Evolutionary conservation across 441 rosid species (phyloP), one percentile per base, ranked within the genome.

Genomic region (Mallotus japonicus): DNA sequence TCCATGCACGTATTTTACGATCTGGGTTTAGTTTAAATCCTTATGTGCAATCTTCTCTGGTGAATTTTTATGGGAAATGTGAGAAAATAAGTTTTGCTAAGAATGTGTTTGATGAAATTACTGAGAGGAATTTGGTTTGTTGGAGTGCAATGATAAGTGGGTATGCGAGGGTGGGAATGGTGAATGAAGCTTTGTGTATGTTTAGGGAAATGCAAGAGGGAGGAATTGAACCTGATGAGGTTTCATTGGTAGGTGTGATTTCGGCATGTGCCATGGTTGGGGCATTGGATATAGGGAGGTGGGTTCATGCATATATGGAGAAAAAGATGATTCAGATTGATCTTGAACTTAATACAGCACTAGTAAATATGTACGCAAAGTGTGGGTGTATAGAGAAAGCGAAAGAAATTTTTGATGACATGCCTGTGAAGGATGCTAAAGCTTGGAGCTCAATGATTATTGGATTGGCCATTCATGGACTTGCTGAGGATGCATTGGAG

Each of bases 61-160:
- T 92, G 1, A 75, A 74, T 9, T 70, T 89, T 11, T 91, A 90
- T 10, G 13, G 88, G 3, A 87, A 85, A 75, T 88, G 85, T 7
- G 76, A 87, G 6, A 75, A 80, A 32, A 32, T 86, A 19, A 67
- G 54, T 2, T 49, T 53, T 68, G 95, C 95, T 4, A 76, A 71
- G 75, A 83, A 85, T 57, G 74, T 87, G 90, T 90, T 92, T 44
- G 90, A 80, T 10, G 93, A 90, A 89, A 90, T 88, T 86, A 82
- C 92, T 73, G 84, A 81, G 9, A 92, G 78, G 76, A 88, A 89
- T 70, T 87, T 89, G 4, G 88, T 90, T 66, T 87, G 88, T 0
- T 93, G 97, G 97, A 89, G 90, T 11, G 86, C 89, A 4, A 76
- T 92, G 71, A 87, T 89, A 60, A 80, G 89, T 53, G 97, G 90